phyloP scores from a whole-genome alignment of 495 filamentous ascomycete species.

The Aspergillus biplanus region DNA sequence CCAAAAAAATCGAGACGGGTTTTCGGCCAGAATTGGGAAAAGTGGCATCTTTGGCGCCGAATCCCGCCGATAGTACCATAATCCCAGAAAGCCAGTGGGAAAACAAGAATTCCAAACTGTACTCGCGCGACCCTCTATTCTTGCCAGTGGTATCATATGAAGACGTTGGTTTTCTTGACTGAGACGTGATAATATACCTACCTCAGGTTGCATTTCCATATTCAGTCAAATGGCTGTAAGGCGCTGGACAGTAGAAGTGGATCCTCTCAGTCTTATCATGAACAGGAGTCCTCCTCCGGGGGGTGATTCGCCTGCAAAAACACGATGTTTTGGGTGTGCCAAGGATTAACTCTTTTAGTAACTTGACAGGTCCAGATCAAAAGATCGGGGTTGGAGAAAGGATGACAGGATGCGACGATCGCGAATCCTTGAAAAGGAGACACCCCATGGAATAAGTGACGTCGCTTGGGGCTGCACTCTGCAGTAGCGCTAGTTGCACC shows the following conservation, averaged over 20 bases:
- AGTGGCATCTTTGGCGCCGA: conserved; percentile 15
- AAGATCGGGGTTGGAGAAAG: conserved; percentile 2
- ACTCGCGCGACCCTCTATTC: too few relatives aligned
- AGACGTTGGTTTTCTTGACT: too few relatives aligned
- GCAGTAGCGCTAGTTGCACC: background rate
- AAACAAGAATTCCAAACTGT: background rate
- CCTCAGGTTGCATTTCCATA: too few relatives aligned
- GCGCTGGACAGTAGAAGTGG: too few relatives aligned
- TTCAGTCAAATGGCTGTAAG: too few relatives aligned
- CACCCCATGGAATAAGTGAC: background rate
- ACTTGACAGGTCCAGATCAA: conserved; percentile 14
- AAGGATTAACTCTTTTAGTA: background rate
- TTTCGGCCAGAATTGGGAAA: background rate
- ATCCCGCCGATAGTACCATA: conserved; percentile 15
- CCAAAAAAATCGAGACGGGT: background rate
- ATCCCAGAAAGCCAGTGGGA: background rate
- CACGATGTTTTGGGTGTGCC: conserved; percentile 3
- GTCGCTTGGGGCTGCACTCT: background rate
- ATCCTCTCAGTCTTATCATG: background rate
- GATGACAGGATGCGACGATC: conserved; percentile 6
- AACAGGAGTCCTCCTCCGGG: background rate
- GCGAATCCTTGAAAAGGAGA: background rate
- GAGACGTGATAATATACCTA: too few relatives aligned
- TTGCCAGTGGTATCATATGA: too few relatives aligned
- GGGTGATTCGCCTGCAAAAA: too few relatives aligned